phyloP scores from a whole-genome alignment of 1,284 basidiomycete genomes.

The Cryptococcus amylolentus region DNA sequence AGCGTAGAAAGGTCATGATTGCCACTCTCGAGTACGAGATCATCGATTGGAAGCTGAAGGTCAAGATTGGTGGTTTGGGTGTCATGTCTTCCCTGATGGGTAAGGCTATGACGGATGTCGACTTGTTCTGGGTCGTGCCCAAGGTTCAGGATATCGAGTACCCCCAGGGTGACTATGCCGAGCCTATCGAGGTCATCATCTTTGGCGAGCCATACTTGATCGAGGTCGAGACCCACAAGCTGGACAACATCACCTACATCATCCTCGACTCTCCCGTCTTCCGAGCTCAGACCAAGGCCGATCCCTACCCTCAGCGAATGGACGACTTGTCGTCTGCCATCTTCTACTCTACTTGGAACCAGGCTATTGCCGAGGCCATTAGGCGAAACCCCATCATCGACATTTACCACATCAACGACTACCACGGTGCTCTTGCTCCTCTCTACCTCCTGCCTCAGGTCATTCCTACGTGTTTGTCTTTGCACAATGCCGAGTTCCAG shows the following conservation, averaged over 20 bases:
- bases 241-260: slow-evolving; percentile 91
- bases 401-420: slow-evolving; percentile 66
- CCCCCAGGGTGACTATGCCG: slow-evolving; percentile 79
- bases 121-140: slow-evolving; percentile 85
- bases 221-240: slow-evolving; percentile 82
- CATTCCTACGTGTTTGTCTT: slow-evolving; percentile 80
- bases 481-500: slow-evolving; percentile 94
- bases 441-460: slow-evolving; percentile 87
- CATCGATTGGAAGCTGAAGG: slow-evolving; percentile 92
- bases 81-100: slow-evolving; percentile 96
- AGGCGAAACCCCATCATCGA: slow-evolving; percentile 78
- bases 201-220: slow-evolving; percentile 92
- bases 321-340: slow-evolving; percentile 91
- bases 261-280: slow-evolving; percentile 90
- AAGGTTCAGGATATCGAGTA: slow-evolving; percentile 92
- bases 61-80: slow-evolving; percentile 93
- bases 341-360: slow-evolving; percentile 96
- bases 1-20: slow-evolving; percentile 83
- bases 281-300: slow-evolving; percentile 87
- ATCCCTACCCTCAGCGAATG: slow-evolving; percentile 92
- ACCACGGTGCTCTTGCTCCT: slow-evolving; percentile 83
- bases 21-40: slow-evolving; percentile 91
- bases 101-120: slow-evolving; percentile 92
- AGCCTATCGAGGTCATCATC: slow-evolving; percentile 91
- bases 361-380: slow-evolving; percentile 84